phyloP scores from a whole-genome alignment of 805 yeast genomes.

The Ogataea trehalophila region DNA sequence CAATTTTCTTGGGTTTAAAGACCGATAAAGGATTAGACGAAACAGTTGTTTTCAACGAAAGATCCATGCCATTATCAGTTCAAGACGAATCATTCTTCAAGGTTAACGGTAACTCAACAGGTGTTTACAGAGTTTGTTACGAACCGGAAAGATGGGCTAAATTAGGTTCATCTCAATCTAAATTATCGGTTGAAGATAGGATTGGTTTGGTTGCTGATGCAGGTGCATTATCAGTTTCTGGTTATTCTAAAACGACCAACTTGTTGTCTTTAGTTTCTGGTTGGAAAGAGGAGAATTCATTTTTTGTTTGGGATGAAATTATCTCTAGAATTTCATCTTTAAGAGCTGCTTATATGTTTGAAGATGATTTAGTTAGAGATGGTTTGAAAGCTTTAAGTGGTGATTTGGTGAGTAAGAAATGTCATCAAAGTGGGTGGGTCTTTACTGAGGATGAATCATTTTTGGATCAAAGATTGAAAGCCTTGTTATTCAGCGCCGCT shows the following conservation, averaged over 20 bases:
- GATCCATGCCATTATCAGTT: constrained; percentile 15
- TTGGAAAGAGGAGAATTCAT: constrained; percentile 36
- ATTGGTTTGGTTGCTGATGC: constrained; percentile 55
- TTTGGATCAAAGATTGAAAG: constrained; percentile 34
- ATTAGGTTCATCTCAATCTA: constrained; percentile 34
- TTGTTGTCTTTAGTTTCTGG: constrained; percentile 42
- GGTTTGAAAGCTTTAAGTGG: constrained; percentile 32
- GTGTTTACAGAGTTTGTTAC: constrained; percentile 52
- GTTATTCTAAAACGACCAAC: constrained; percentile 39
- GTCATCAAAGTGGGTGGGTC: constrained; percentile 65
- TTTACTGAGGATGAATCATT: constrained; percentile 70
- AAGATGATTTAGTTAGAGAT: constrained; percentile 28
- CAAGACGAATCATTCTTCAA: constrained; percentile 34
- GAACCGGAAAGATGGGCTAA: constrained; percentile 33
- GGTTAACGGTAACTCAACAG: constrained; percentile 47
- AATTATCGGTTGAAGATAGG: constrained; percentile 45
- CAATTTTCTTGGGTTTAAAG: constrained; percentile 44
- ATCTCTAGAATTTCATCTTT: constrained; percentile 35
- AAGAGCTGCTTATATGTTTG: constrained; percentile 34
- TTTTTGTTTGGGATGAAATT: constrained; percentile 56
- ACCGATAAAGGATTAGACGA: constrained; percentile 27
- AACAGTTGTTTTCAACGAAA: constrained; percentile 24
- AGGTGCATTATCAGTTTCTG: constrained; percentile 46
- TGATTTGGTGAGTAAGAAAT: constrained; percentile 22
- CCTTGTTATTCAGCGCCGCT: constrained; percentile 40